Percentiles rank a stretch among this genome's conserved stretches.
These are phyloP conservation scores for Thelonectria discophora DNA, from an alignment of 2,329 filamentous ascomycete species.

Conservation along the genomic window DNA sequence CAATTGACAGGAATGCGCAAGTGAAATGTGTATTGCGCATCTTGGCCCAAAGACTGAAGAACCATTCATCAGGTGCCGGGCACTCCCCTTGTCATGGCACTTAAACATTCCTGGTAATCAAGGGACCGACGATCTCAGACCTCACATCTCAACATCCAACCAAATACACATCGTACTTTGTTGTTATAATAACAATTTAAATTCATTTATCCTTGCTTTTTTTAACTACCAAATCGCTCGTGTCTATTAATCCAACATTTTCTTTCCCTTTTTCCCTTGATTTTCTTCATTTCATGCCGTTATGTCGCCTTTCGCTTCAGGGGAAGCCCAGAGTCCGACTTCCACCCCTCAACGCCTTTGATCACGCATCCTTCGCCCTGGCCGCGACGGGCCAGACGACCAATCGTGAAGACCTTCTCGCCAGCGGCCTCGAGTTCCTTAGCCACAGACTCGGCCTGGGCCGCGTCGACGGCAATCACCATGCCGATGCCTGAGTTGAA, in stretches of 20 bases:
- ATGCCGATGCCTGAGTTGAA: constrained; percentile 97
- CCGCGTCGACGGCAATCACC: constrained; percentile 81
- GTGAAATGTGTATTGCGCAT: background rate
- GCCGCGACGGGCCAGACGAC: constrained; percentile 70
- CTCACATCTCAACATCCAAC: too few relatives aligned
- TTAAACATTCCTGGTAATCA: background rate
- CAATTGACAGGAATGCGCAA: background rate
- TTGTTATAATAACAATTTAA: too few relatives aligned
- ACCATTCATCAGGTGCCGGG: background rate
- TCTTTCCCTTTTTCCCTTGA: too few relatives aligned
- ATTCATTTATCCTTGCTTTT: too few relatives aligned
- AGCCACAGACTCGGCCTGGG: constrained; percentile 68
- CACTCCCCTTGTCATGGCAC: background rate
- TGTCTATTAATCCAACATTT: too few relatives aligned
- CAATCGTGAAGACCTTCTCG: constrained; percentile 81
- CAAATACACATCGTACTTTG: too few relatives aligned
- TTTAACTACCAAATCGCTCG: too few relatives aligned
- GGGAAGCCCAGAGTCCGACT: constrained; percentile 31
- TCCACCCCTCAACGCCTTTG: constrained; percentile 48
- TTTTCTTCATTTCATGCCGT: background rate
- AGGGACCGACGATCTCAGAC: too few relatives aligned
- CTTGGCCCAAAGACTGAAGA: background rate
- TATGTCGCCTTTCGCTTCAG: constrained; percentile 39
- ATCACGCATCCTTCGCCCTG: constrained; percentile 49
- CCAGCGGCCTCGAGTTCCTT: constrained; percentile 65